Conservation (phyloP, 202 grass and related monocot genomes). For the Eragrostis tef region DNA sequence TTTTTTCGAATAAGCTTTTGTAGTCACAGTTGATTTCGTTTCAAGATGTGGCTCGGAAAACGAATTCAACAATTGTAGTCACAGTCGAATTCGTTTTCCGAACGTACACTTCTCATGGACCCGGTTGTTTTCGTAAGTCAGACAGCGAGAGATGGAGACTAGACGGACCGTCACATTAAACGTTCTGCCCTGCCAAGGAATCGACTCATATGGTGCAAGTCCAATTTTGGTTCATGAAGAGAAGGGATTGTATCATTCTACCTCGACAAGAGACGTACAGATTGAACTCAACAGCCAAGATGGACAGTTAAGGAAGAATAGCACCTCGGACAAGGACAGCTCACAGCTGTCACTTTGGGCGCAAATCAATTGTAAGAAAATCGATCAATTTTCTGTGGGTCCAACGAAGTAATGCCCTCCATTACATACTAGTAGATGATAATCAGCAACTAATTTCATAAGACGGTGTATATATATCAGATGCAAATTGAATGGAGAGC, state of each 20-base stretch:
- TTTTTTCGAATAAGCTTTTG: background rate
- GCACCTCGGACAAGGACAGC: too few species aligned
- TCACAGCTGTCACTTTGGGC: too few species aligned
- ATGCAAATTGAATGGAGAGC: background rate
- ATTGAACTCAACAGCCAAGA: background rate
- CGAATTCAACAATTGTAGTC: background rate
- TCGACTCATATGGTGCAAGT: background rate
- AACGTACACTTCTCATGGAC: background rate
- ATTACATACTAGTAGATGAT: background rate
- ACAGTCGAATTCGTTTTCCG: background rate
- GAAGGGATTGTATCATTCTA: too few species aligned
- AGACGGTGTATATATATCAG: too few species aligned
- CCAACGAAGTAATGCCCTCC: too few species aligned
- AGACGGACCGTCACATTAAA: background rate
- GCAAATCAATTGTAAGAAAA: too few species aligned
- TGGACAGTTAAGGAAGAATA: background rate
- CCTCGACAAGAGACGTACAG: background rate
- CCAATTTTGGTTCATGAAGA: background rate
- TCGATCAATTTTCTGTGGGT: too few species aligned
- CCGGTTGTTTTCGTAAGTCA: background rate
- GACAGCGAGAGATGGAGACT: background rate
- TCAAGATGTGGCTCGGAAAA: too few species aligned
- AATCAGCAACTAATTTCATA: too few species aligned
- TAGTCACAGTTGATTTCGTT: background rate
- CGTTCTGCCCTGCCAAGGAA: background rate